Evolutionary conservation across 202 grass and related monocot genomes (phyloP), one percentile per base, ranked within the genome.

Genomic region (Alloteropsis angusta): DNA sequence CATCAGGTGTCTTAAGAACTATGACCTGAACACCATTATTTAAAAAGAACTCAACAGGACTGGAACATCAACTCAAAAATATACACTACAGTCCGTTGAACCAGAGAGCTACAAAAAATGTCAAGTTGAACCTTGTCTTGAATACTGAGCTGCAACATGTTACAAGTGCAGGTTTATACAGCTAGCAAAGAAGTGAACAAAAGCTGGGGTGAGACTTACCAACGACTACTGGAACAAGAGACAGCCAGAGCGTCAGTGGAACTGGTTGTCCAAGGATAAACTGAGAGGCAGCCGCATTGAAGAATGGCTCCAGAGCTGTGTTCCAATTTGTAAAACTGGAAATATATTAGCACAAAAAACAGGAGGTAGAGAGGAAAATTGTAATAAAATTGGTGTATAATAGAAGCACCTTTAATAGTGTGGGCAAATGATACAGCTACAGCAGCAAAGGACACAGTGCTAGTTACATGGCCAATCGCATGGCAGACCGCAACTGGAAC

Each of bases 271-370:
- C 96, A 80, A 99, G 96, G 84, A 99, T 65, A 87, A 99, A 99
- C 81, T 99, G 96, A 60, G 96, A 93, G 84, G 96, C 96, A 17
- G 96, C 86, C 34, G 96, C 96, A 82, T 95, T 99, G 84, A 99
- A 99, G 81, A 99, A 99, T 22, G 96, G 96, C 80, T 99, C 96
- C 88, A 99, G 74, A 89, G 96, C 96, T 99, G 83, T 38, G 79
- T 80, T 36, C 64, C 45, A 65, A 75, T 75, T 73, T 35, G 36
- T 66, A 65, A 43, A 77, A 71, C 44, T 23, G 57, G 5, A 44
- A 57, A 38, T n/a, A 75, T 34, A 7, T 82, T 34, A 74, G 50
- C 50, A 62, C 30, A 67, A 57, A 19, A 19, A 60, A 87, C 41
- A 42, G 60, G 48, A 38, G 19, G 71, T 58, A 3, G 30, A 28